Evolutionary conservation across 2,329 filamentous ascomycete genomes (phyloP), one percentile per base, ranked within the genome.

Genomic region (Zasmidium cellare): DNA sequence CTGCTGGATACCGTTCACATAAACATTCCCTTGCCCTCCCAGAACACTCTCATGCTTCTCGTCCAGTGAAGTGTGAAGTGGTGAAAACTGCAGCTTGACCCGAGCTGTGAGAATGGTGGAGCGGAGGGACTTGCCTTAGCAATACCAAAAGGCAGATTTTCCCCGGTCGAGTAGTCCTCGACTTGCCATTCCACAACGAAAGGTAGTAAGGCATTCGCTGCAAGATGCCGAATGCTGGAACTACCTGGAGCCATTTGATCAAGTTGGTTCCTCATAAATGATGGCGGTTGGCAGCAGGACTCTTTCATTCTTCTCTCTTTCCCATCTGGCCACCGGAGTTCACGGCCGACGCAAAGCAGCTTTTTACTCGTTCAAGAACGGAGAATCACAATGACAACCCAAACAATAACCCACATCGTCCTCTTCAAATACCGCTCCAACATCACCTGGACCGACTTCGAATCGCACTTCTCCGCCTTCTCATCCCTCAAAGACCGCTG

Each of bases 401-500:
- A 60, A 46, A 57, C 64, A 23, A 72, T 73, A 52, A 73, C 68
- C 9, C 71, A 73, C 57, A 73, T 72, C 28, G 72, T 72, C 9
- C 69, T 70, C 55, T 74, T 73, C 67, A 73, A 70, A 59, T 73
- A 73, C 58, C 62, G 66, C 2, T 46, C 68, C 1, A 50, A 67
- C 50, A 72, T 73, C 50, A 53, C 71, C 31, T 73, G 71, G 71
- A 59, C 62, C 16, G 65, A 71, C 7, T 62, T 74, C 57, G 67
- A 72, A 54, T 38, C 58, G 1, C 71, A 74, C 59, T 74, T 74
- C 61, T 53, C 58, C 18, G 53, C 67, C 41, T 73, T 74, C 62
- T 61, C 62, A 19, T 55, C 69, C 2, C 66, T 73, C 1, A 62
- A 66, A 46, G 57, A 62, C 2, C 64, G 51, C 49, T 73, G 67